Evolutionary conservation across 768 basidiomycete genomes (phyloP), one percentile per base, ranked within the genome.

Genomic region (Xerocomellus dryophilus): DNA sequence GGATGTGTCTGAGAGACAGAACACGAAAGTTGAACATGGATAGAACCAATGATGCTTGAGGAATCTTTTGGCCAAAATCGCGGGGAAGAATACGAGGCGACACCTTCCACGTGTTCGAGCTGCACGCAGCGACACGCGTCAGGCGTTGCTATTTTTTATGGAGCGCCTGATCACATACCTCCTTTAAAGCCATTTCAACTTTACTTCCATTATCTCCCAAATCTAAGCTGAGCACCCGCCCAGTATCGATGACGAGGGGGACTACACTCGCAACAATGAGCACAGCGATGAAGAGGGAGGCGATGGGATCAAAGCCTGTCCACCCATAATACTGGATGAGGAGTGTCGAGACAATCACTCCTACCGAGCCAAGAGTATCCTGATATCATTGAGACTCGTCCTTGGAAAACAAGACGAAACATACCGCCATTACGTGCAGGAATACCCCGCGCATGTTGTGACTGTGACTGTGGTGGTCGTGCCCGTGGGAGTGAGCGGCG

Each of bases 401-500:
- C 11, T 38, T 21, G 6, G 38, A 27, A 35, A 31, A 20, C 17
- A 41, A 48, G 25, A 40, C 46, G 29, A 49, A 25, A 70, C 84
- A 60, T 73, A 91, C 90, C 53, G 94, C 94, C 86, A 97, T 87
- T 43, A 99, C 96, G 66, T 99, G 96, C 51, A 98, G 73, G 69
- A 99, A 99, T 61, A 99, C 94, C 17, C 97, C 97, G 32, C 94
- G 88, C 97, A 99, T 99, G 68, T 99, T 99, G 70, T 98, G 93
- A 71, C 90, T 93, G 65, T 96, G 93, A 1, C 90, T 88, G 69
- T 93, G 88, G 61, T 86, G 88, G 39, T 71, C 69, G 62, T 81
- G 84, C 3, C 72, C 69, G 67, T 85, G 82, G 43, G 78, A 72
- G 58, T 82, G 79, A 45, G 75, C 70, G 56, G 84, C 77, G 55